These are phyloP conservation scores for Lasiodiplodia sp. DNA, from an alignment of 2,329 filamentous ascomycete species.

Conservation along the genomic window DNA sequence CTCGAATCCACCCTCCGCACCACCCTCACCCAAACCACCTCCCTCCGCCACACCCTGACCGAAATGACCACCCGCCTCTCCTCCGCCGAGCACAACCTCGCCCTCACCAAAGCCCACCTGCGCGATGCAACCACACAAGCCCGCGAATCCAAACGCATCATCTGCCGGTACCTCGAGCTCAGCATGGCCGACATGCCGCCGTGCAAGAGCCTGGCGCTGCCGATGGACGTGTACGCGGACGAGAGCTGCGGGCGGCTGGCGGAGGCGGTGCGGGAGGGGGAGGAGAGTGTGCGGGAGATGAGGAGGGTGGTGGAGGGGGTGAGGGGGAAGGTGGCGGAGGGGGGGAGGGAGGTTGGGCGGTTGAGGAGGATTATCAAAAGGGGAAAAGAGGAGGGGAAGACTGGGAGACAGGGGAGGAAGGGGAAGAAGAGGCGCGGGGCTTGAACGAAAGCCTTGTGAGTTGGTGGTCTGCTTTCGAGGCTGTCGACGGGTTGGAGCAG, in stretches of 20 bases:
- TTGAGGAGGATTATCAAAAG: not conserved
- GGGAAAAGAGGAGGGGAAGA: too few relatives aligned
- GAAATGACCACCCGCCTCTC: not conserved
- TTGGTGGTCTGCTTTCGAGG: too few relatives aligned
- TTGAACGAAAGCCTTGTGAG: too few relatives aligned
- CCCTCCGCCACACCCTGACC: not conserved
- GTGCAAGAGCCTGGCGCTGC: constrained; percentile 1
- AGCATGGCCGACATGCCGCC: not conserved
- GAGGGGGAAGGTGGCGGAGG: not conserved
- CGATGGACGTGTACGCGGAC: constrained; percentile 5
- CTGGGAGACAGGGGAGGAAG: not conserved
- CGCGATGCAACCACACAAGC: not conserved
- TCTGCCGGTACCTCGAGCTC: constrained; percentile 17
- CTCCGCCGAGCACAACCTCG: not conserved
- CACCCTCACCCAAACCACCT: too few relatives aligned
- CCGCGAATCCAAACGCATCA: not conserved
- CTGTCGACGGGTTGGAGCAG: too few relatives aligned
- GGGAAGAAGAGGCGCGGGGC: not conserved
- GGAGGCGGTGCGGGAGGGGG: not conserved
- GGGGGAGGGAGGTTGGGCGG: not conserved
- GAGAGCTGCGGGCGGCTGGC: not conserved
- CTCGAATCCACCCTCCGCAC: too few relatives aligned
- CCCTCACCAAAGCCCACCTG: not conserved
- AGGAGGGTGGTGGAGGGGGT: not conserved
- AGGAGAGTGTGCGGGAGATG: not conserved